These are phyloP conservation scores for Alternaria hordeiaustralica DNA, from an alignment of 2,329 filamentous ascomycete genomes.

Conservation along the genomic window DNA sequence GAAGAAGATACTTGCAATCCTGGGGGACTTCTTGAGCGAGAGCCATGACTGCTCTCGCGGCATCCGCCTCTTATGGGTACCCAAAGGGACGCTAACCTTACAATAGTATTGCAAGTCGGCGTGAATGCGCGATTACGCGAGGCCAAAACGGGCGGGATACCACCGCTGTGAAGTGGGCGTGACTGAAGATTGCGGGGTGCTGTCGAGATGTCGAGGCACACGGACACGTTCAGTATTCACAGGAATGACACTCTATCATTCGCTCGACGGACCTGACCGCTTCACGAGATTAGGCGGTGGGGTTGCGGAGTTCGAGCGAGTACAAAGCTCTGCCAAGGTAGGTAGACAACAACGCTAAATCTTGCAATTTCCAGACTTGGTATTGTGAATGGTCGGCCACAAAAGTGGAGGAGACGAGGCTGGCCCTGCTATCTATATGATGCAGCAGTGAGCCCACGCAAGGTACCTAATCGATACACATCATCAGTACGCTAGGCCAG, in stretches of 20 bases:
- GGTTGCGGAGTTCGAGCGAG: slow-evolving; percentile 10
- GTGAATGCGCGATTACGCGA: slow-evolving; percentile 14
- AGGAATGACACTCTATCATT: slow-evolving; percentile 20
- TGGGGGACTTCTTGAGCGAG: slow-evolving; percentile 15
- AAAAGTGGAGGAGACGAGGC: slow-evolving; percentile 14
- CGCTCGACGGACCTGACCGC: slow-evolving; percentile 27
- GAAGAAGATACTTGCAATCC: slow-evolving; percentile 3
- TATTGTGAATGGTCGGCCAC: slow-evolving; percentile 20
- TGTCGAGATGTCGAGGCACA: slow-evolving; percentile 12
- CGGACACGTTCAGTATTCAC: slow-evolving; percentile 26
- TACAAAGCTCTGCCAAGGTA: slow-evolving; percentile 3
- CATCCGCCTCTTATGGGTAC: slow-evolving; percentile 10
- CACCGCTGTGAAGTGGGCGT: slow-evolving; percentile 17
- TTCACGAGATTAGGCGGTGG: slow-evolving; percentile 33
- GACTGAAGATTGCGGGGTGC: slow-evolving; percentile 23
- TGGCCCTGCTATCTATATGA: slow-evolving; percentile 31
- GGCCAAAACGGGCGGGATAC: background rate
- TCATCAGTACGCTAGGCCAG: slow-evolving; percentile 28
- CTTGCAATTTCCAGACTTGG: slow-evolving; percentile 6
- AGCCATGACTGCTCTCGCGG: slow-evolving; percentile 18
- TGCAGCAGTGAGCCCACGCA: slow-evolving; percentile 16
- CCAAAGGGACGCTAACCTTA: slow-evolving; percentile 7
- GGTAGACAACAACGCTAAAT: slow-evolving; percentile 4
- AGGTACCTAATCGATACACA: slow-evolving; percentile 18
- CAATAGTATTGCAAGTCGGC: slow-evolving; percentile 8